Evolutionary conservation across 768 basidiomycete species (phyloP), one percentile per base, ranked within the genome.

Genomic region (Xanthoconium purpureum): DNA sequence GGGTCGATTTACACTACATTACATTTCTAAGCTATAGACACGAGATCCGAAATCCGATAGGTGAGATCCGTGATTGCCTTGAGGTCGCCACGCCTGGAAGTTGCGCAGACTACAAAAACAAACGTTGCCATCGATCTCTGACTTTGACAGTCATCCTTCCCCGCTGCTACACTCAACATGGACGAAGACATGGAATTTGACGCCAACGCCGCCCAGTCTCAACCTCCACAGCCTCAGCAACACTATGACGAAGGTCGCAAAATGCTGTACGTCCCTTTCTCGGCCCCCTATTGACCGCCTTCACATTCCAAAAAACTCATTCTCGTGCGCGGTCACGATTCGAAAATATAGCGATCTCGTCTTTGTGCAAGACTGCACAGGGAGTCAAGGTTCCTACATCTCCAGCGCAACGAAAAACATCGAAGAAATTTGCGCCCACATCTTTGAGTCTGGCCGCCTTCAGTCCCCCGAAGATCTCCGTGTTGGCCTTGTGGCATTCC

Each of bases 331-430:
- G 18, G 37, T 36, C 46, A 42, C 32, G 14, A 37, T 47, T 3
- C 55, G 33, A 45, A 36, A 20, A 45, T 42, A 40, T 69, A 94
- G 91, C 57, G 94, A 97, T 74, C 84, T 97, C 57, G 94, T 94
- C 45, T 97, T 97, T 76, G 84, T 97, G 18, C 91, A 96, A 70
- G 94, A 97, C 74, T 95, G 94, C 73, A 97, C 94, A 8, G 94
- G 94, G 14, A 91, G 88, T 65, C 91, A 94, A 63, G 90, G 89
- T 35, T 88, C 85, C 68, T 93, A 93, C 75, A 94, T 93, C 62
- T 81, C 89, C n/a, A 91, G 91, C 45, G 94, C 94, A 18, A 95
- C 94, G 11, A 92, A 89, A 79, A 98, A 98, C 73, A 96, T 98
- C 73, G 89, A 94, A 67, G 83, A 90, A 69, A 98, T 98, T 67